Base-by-base conservation (phyloP, 305 asterid species). In the Fraxinus platypoda region DNA sequence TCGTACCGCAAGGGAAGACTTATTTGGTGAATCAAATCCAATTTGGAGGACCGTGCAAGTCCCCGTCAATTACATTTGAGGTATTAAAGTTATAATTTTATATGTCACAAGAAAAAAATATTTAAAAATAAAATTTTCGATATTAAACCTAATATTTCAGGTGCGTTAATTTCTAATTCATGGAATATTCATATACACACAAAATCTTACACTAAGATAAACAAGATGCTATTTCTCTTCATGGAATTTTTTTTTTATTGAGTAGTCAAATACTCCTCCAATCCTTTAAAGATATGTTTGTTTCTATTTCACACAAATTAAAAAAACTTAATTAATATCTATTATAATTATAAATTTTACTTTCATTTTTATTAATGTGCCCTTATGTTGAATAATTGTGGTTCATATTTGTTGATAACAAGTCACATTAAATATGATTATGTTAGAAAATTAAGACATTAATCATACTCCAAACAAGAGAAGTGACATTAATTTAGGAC, bases 41-140 rank as follows among this genome's bases (percentile, higher is more conserved):
- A 57, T 89, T 90, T 78, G 43, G 79, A 66, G 94, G 94, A 74
- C 94, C 92, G 0, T 90, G 94, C 88, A 82, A 26, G 12, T 28
- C 89, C 30, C 21, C 1, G 21, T 59, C 76, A 38, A 77, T 90
- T 43, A 81, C 64, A 1, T 83, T 90, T 75, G 78, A 86, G 92
- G 93, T 88, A 84, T 19, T 37, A 81, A 76, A 59, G 25, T 59
- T n/a, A 59, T 12, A 43, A 43, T 43, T 13, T 13, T 43, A 43
- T 43, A 3, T 38, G 12, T 43, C n/a, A 43, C 17, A 43, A 13
- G n/a, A 43, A 43, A 43, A 43, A 9, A 1, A 37, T 9, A 41
- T 41, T 9, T 2, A 2, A 43, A 11, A 12, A 11, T 37, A 43
- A 43, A 2, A 9, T 41, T 43, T 43, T 43, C 54, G 0, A 43